Percentiles rank a stretch among this genome's conserved stretches.
Evolutionary conservation across 192 early-diverging fungal genomes (phyloP).

Genomic region (Lobosporangium transversale): DNA sequence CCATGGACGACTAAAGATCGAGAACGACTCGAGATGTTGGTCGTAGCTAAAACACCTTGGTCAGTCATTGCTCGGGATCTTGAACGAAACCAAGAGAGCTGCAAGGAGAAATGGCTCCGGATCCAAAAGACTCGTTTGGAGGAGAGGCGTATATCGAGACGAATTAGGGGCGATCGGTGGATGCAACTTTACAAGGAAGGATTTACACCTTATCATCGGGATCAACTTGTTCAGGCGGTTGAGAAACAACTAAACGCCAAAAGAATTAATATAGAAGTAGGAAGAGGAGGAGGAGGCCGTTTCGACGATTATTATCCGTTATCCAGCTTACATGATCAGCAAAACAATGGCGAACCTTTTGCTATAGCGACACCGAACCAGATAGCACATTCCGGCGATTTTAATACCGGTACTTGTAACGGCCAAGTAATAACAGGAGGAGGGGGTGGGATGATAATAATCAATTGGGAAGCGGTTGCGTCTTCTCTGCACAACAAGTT

Average conservation of each 20-base stretch:
- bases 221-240: slow-evolving; percentile 16
- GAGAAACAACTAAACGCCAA: slow-evolving; percentile 24
- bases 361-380: neutral
- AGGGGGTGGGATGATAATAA: slow-evolving; percentile 3
- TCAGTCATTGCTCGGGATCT: slow-evolving; percentile 17
- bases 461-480: slow-evolving; percentile 35
- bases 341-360: neutral
- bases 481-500: slow-evolving; percentile 22
- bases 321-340: neutral
- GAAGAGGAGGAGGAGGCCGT: neutral
- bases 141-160: slow-evolving; percentile 2
- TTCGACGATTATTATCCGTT: neutral
- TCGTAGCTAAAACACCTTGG: slow-evolving; percentile 18
- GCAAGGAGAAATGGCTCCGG: slow-evolving; percentile 42
- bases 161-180: slow-evolving; percentile 10
- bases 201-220: slow-evolving; percentile 16
- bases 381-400: neutral
- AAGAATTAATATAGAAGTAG: too few relatives aligned
- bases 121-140: slow-evolving; percentile 14
- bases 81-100: slow-evolving; percentile 32
- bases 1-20: slow-evolving; percentile 42
- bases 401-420: neutral
- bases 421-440: neutral
- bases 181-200: slow-evolving; percentile 30
- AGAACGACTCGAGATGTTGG: slow-evolving; percentile 12